Percentiles rank a stretch among this genome's conserved stretches.
These are phyloP conservation scores for Rhododendron mucronatum DNA, from an alignment of 148 eudicot species.

Conservation along the genomic window DNA sequence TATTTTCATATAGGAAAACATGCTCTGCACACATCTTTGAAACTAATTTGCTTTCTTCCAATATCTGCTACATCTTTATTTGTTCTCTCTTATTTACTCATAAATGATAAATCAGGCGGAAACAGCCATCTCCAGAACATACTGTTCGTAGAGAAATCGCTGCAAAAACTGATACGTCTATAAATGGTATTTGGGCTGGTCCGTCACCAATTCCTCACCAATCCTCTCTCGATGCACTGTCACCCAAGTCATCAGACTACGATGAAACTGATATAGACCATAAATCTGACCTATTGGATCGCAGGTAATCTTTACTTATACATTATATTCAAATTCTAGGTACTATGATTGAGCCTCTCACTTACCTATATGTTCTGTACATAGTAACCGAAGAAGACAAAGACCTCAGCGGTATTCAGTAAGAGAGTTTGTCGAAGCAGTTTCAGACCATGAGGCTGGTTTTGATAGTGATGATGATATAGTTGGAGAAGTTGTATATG, in stretches of 20 bases:
- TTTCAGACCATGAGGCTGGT: conserved; percentile 60
- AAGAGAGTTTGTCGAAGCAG: conserved; percentile 57
- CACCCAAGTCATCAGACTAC: conserved; percentile 52
- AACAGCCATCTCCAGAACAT: conserved; percentile 61
- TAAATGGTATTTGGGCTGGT: conserved; percentile 55
- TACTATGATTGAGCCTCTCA: neutral
- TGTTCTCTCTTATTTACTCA: conserved; percentile 2
- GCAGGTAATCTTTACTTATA: conserved; percentile 40
- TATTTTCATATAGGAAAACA: neutral
- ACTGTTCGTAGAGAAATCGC: conserved; percentile 38
- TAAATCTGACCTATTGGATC: conserved; percentile 46
- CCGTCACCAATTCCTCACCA: conserved; percentile 40
- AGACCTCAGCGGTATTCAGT: conserved; percentile 75
- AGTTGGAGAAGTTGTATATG: conserved; percentile 94
- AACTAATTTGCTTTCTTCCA: conserved; percentile 1
- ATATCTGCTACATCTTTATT: neutral
- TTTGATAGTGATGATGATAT: conserved; percentile 83
- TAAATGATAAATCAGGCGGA: conserved; percentile 39
- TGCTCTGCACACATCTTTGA: neutral
- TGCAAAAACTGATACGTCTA: conserved; percentile 36
- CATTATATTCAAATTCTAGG: neutral
- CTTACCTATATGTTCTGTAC: conserved; percentile 10
- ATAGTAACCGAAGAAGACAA: conserved; percentile 72
- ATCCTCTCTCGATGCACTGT: conserved; percentile 43
- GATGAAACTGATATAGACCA: conserved; percentile 53